Evolutionary conservation across 495 filamentous ascomycete species (phyloP).

Genomic region (Xanthoparmelia taractica): DNA sequence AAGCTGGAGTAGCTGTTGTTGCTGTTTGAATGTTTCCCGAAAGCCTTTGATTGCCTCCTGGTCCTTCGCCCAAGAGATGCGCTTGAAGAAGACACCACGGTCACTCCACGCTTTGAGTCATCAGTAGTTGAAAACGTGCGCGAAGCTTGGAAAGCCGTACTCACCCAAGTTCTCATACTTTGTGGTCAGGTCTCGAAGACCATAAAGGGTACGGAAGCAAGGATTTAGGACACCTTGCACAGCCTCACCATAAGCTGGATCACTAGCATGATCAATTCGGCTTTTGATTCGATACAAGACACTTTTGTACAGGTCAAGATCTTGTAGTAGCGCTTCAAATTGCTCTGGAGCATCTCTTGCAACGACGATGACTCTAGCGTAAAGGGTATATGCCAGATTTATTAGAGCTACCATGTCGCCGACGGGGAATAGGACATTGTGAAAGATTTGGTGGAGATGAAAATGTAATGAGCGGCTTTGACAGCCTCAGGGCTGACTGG

Average conservation of each 20-base stretch:
- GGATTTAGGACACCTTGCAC: constrained; percentile 1
- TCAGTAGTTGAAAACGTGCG: constrained; percentile 1
- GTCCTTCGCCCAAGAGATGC: constrained; percentile 16
- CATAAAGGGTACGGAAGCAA: constrained; percentile 12
- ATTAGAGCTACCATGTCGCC: constrained; percentile 13
- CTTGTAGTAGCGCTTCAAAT: constrained; percentile 10
- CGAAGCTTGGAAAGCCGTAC: not conserved
- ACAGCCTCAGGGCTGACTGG: not conserved
- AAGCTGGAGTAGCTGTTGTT: constrained; percentile 14
- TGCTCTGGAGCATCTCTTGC: constrained; percentile 17
- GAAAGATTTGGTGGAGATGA: not conserved
- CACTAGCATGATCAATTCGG: not conserved
- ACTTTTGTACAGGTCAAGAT: constrained; percentile 11
- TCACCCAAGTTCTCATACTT: constrained; percentile 22
- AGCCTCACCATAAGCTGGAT: not conserved
- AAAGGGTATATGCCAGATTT: constrained; percentile 13
- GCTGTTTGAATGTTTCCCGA: constrained; percentile 7
- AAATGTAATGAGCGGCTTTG: not conserved
- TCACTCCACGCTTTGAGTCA: constrained; percentile 16
- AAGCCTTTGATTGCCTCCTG: constrained; percentile 14
- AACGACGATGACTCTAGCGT: constrained; percentile 16
- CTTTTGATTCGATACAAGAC: constrained; percentile 9
- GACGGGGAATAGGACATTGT: constrained; percentile 14
- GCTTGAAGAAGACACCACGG: constrained; percentile 12
- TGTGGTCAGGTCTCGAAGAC: constrained; percentile 6